Evolutionary conservation across 768 basidiomycete genomes (phyloP).

Genomic region (Glaciozyma martinii): DNA sequence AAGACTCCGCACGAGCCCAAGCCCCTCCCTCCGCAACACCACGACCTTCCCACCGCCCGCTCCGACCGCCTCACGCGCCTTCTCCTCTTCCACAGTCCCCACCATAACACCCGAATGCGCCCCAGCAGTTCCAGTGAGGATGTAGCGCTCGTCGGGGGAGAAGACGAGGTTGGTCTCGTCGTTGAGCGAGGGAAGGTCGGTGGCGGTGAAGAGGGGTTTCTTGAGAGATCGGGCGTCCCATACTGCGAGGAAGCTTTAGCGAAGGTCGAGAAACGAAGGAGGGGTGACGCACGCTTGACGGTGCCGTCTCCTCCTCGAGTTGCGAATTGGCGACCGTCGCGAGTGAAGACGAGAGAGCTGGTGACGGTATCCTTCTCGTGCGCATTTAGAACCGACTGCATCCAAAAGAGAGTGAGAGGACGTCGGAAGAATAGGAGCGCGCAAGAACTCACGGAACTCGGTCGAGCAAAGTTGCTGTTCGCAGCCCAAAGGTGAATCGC

Average conservation of each 20-base stretch:
- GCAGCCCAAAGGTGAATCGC: conserved; percentile 89
- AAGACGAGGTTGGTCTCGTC: conserved; percentile 89
- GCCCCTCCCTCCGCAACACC: conserved; percentile 23
- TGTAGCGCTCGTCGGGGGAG: conserved; percentile 83
- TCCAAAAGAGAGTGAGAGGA: not conserved
- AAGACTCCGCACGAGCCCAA: conserved; percentile 43
- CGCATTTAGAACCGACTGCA: conserved; percentile 67
- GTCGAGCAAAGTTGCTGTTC: conserved; percentile 83
- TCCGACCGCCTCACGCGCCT: conserved; percentile 49
- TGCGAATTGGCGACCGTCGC: conserved; percentile 74
- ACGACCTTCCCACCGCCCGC: conserved; percentile 31
- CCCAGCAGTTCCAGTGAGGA: conserved; percentile 61
- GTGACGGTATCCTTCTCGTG: conserved; percentile 79
- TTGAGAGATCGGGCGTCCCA: conserved; percentile 92
- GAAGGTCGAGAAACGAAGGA: too few relatives aligned
- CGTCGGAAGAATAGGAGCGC: not conserved
- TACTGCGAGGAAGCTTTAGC: conserved; percentile 47
- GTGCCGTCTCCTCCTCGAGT: conserved; percentile 92
- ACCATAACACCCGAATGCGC: conserved; percentile 46
- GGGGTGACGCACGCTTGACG: conserved; percentile 66
- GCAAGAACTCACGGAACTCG: conserved; percentile 44
- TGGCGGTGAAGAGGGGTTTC: conserved; percentile 66
- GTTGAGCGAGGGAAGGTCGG: conserved; percentile 65
- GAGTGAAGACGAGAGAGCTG: conserved; percentile 75
- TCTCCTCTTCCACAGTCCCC: conserved; percentile 44